Evolutionary conservation across 169 alveolate species (phyloP), one percentile per base, ranked within the genome.

Genomic region (Plasmodium chabaudi): DNA sequence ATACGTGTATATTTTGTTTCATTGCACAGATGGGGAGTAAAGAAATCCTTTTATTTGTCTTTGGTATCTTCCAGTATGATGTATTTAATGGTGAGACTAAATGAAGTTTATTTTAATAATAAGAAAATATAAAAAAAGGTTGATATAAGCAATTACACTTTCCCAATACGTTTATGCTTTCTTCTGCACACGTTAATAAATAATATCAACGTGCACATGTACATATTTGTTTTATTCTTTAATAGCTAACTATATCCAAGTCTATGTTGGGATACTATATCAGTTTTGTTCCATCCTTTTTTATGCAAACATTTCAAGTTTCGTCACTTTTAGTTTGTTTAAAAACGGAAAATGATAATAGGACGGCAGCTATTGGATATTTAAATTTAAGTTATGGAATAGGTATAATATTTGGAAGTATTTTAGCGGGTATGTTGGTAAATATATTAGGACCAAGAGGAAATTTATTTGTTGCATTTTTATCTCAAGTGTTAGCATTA

Each of bases 221-320:
- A 7, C 7, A 34, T 0, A 34, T 34, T 34, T 34, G 39, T 34
- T 34, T 34, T 0, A 34, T 34, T 34, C 7, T 2, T 4, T 34
- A 3, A 0, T 42, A 77, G 88, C 55, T 77, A 19, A 49, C 59
- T 15, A 49, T 68, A 9, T 77, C 71, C 75, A 47, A 55, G 13
- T 65, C 75, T 23, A 39, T 75, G n/a, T 77, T 67, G 88, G 53
- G 77, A 10, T 77, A 77, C 69, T 77, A 77, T 68, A 42, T 64
- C 23, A 77, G 77, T 15, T 77, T 77, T 46, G 19, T 64, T 1
- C 88, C 88, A 13, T 77, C 88, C 5, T 51, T 77, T 55, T 77
- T 77, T 57, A 77, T 77, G 88, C 88, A 77, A 77, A 56, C 88
- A 9, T 77, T 77, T 23, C 88, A 77, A 77, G 88, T 75, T 21